Evolutionary conservation across 768 basidiomycete species (phyloP), one percentile per base, ranked within the genome.

Genomic region (Suillus bovinus): DNA sequence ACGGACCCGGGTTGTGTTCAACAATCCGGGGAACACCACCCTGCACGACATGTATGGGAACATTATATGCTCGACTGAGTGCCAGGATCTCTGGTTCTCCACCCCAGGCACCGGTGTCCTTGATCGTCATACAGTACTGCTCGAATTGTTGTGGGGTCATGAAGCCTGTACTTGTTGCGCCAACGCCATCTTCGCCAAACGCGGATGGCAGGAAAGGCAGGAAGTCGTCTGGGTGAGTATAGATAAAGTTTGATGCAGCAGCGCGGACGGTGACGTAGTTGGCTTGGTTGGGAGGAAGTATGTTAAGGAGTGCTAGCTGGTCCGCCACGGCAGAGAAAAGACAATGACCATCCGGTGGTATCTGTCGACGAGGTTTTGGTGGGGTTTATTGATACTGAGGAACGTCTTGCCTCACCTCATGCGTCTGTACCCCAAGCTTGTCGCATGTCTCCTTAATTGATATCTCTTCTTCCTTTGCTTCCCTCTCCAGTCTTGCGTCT

Each of bases 71-170:
- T 57, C 89, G 81, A 71, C 90, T 89, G 17, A 99, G 79, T 4
- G 97, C 97, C 67, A 91, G 82, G 36, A 99, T 94, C 82, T 99
- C 97, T 8, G 94, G 96, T 77, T 99, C 95, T 39, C 97, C 96
- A 55, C 97, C 97, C 97, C 97, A 99, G 34, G 87, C 84, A n/a
- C 86, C 89, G 27, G 94, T 96, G 71, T 89, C 82, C 46, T 87
- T 86, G 33, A 99, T 87, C 13, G 82, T 80, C 61, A 77, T 74
- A 72, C 95, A 97, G 72, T 99, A 99, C 59, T 78, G 77, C 56
- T 83, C 77, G 68, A 91, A 94, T 69, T 88, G 81, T 49, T 74
- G 70, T 24, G 77, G 80, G 13, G 80, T 84, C 88, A 98, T 94
- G 11, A 94, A 68, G 4, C 92, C 94, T 29, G 84, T 76, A 38